These are phyloP conservation scores for Serendipita sp. DNA, from an alignment of 768 basidiomycete genomes.

Conservation along the genomic window DNA sequence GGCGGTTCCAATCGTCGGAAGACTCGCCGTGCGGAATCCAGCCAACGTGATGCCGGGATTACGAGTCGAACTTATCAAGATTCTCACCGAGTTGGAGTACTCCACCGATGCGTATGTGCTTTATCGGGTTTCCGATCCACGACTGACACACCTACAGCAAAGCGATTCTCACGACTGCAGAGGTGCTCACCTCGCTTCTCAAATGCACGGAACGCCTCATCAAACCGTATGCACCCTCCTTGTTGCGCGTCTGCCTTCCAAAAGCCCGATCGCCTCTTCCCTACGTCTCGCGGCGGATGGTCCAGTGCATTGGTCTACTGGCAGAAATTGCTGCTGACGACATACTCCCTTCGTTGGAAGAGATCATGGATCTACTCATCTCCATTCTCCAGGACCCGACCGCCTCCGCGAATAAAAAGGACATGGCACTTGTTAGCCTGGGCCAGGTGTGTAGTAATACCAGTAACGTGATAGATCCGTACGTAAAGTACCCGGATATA, in stretches of 20 bases:
- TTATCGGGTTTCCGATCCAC: background rate
- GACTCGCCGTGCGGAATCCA: conserved; percentile 30
- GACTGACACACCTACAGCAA: background rate
- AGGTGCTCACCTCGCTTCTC: conserved; percentile 28
- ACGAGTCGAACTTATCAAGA: conserved; percentile 31
- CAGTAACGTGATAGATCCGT: conserved; percentile 30
- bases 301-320: conserved; percentile 31
- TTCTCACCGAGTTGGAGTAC: conserved; percentile 33
- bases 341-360: conserved; percentile 23
- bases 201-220: conserved; percentile 28
- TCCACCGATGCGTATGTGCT: conserved; percentile 25
- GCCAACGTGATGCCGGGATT: conserved; percentile 35
- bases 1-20: conserved; percentile 31
- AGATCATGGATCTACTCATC: conserved; percentile 29
- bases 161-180: conserved; percentile 30
- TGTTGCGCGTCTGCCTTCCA: conserved; percentile 30
- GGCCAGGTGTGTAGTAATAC: conserved; percentile 32
- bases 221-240: conserved; percentile 29
- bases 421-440: conserved; percentile 30
- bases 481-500: conserved; percentile 29
- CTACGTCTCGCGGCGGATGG: conserved; percentile 26
- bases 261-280: conserved; percentile 25
- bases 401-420: conserved; percentile 22
- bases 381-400: conserved; percentile 31
- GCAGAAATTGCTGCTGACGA: conserved; percentile 31